These are phyloP conservation scores for Acer saccharum DNA, from an alignment of 345 rosid genomes.

Conservation along the genomic window DNA sequence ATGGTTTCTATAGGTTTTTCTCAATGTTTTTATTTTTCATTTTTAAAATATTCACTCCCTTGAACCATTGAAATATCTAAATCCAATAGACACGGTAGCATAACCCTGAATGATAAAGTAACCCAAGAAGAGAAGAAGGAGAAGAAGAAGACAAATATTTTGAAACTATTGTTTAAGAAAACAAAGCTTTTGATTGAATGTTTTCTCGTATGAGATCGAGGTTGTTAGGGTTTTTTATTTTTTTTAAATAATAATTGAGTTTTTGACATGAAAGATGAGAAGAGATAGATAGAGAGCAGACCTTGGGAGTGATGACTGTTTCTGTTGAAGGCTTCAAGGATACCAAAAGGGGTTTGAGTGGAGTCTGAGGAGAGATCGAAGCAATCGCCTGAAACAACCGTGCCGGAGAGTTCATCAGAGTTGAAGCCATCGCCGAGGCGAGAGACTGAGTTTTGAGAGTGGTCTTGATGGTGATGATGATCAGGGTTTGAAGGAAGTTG, in stretches of 20 bases:
- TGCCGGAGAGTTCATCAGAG: slow-evolving; percentile 36
- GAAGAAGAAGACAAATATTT: neutral
- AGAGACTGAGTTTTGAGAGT: slow-evolving; percentile 29
- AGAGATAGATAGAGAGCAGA: slow-evolving; percentile 11
- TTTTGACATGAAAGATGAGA: neutral
- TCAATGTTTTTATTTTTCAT: no score
- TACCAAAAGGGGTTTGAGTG: slow-evolving; percentile 50
- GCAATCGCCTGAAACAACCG: slow-evolving; percentile 51
- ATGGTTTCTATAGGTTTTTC: no score
- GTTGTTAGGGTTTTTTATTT: slow-evolving; percentile 32
- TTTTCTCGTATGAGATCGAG: neutral
- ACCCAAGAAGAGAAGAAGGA: neutral
- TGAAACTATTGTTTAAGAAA: no score
- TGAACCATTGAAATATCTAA: no score
- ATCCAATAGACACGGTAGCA: no score
- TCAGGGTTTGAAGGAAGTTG: slow-evolving; percentile 43
- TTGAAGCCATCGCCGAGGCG: slow-evolving; percentile 29
- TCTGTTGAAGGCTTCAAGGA: slow-evolving; percentile 60
- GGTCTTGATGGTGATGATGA: slow-evolving; percentile 39
- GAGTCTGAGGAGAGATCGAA: slow-evolving; percentile 48
- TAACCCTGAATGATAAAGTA: no score
- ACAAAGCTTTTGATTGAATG: neutral
- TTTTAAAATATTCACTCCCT: no score
- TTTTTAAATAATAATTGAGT: neutral
- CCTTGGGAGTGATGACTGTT: slow-evolving; percentile 65